A percentile compares a stretch with the other conserved stretches of the same genome.
Conservation (phyloP, 2,329 filamentous ascomycete genomes). For the Alternaria solani region DNA sequence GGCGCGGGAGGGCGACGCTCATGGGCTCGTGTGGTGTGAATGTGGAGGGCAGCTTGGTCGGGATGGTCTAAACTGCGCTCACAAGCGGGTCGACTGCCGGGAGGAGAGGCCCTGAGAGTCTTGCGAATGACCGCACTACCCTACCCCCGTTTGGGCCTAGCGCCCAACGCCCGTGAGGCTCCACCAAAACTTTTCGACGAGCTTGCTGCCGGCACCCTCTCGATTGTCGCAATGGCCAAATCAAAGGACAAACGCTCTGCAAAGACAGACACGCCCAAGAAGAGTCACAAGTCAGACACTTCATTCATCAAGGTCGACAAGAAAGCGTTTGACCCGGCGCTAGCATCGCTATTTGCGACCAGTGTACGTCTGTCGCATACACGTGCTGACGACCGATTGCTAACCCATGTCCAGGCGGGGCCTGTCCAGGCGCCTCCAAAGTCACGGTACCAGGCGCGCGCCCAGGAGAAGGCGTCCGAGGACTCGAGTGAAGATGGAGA, state of each 20-base stretch:
- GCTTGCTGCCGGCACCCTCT: conserved; percentile 18
- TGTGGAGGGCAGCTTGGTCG: conserved; percentile 16
- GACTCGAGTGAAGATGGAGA: conserved; percentile 60
- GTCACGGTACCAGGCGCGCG: conserved; percentile 49
- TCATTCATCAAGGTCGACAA: conserved; percentile 40
- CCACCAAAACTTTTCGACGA: conserved; percentile 45
- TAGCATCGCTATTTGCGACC: conserved; percentile 59
- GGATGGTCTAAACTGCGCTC: conserved; percentile 27
- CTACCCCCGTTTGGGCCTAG: conserved; percentile 17
- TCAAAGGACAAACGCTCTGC: conserved; percentile 38
- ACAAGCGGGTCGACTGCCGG: conserved; percentile 22
- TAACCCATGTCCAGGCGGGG: conserved; percentile 40
- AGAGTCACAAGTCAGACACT: conserved; percentile 22
- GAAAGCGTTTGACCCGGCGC: conserved; percentile 52
- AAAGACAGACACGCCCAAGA: conserved; percentile 20
- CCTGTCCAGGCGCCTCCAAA: conserved; percentile 51
- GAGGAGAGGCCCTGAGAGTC: conserved; percentile 23
- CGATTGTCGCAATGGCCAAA: conserved; percentile 43
- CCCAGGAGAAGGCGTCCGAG: conserved; percentile 29
- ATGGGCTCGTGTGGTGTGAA: conserved; percentile 19
- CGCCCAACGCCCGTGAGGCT: conserved; percentile 13
- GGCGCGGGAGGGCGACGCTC: conserved; percentile 24
- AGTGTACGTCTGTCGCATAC: conserved; percentile 41
- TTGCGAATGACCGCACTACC: conserved; percentile 29
- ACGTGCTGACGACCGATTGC: conserved; percentile 4